These are phyloP conservation scores for Sordariomycetes sp. DNA, from an alignment of 2,329 filamentous ascomycete species.

Conservation along the genomic window DNA sequence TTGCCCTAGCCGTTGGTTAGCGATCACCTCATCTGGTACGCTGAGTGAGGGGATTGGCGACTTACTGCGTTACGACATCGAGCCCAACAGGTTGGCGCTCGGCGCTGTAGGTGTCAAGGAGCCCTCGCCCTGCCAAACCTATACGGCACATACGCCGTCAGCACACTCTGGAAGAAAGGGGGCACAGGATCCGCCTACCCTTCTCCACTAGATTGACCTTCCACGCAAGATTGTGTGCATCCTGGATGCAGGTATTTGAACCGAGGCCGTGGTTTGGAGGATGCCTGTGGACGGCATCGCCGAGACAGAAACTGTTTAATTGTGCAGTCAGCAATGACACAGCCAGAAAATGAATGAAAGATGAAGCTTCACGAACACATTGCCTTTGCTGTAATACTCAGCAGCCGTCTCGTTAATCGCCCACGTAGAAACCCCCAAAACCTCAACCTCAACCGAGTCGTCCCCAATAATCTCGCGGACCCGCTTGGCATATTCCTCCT, in stretches of 20 bases:
- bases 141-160: conserved; percentile 12
- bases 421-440: not conserved
- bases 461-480: conserved; percentile 14
- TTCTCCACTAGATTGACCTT: not conserved
- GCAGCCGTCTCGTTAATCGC: not conserved
- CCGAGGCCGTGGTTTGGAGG: not conserved
- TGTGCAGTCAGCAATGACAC: not conserved
- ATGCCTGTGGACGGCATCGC: not conserved
- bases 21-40: not conserved
- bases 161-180: conserved; percentile 6
- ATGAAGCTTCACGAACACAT: conserved; percentile 18
- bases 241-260: not conserved
- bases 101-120: not conserved
- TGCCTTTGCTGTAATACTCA: conserved; percentile 8
- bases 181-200: not conserved
- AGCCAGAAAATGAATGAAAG: not conserved
- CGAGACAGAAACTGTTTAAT: conserved; percentile 19
- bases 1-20: not conserved
- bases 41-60: not conserved
- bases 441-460: conserved; percentile 13
- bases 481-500: conserved; percentile 32
- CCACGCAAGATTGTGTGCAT: not conserved
- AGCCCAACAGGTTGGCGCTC: not conserved
- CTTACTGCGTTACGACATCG: not conserved
- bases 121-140: conserved; percentile 8